Evolutionary conservation across 2,329 filamentous ascomycete genomes (phyloP), one percentile per base, ranked within the genome.

Genomic region (Ceratocystis albifundus): DNA sequence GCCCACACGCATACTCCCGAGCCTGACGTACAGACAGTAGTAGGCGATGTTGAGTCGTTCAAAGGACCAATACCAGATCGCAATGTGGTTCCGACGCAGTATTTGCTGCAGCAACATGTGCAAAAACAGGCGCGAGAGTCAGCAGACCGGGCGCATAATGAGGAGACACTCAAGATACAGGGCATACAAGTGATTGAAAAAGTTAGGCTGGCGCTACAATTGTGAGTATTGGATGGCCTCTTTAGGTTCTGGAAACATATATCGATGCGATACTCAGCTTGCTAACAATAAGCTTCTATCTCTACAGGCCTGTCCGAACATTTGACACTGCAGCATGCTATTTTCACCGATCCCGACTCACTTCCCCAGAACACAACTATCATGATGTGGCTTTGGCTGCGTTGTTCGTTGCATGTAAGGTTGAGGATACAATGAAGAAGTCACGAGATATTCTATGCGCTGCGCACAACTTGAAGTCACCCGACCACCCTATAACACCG

Each of bases 391-490:
- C 93, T 0, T 84, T 94, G 5, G 90, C 94, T 0, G 88, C 90
- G 28, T 79, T 99, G 7, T 93, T 97, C 72, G 89, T 92, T 2
- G 92, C 92, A 1, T 97, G 93, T 80, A 99, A 99, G 78, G 91
- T 95, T 59, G 94, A 99, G 76, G 94, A 99, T 75, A 99, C 94
- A 0, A 83, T 96, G 70, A 99, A 99, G 77, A 97, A 97, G 78
- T 96, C 90, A 2, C 86, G 84, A 67, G 94, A 99, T 69, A 95
- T 99, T 69, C 80, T 97, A 17, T 95, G 90, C 67, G 91, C 92
- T 0, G 88, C 90, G 28, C 90, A 93, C 76, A 96, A 96, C 73
- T 78, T 96, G 46, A 94, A 91, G 76, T 83, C 76, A 73, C 83
- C 72, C 70, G 87, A 76, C 74, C 88, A 75, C 81, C 90, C 76